Conservation (phyloP, 768 basidiomycete genomes). For the Suillus tomentosus region DNA sequence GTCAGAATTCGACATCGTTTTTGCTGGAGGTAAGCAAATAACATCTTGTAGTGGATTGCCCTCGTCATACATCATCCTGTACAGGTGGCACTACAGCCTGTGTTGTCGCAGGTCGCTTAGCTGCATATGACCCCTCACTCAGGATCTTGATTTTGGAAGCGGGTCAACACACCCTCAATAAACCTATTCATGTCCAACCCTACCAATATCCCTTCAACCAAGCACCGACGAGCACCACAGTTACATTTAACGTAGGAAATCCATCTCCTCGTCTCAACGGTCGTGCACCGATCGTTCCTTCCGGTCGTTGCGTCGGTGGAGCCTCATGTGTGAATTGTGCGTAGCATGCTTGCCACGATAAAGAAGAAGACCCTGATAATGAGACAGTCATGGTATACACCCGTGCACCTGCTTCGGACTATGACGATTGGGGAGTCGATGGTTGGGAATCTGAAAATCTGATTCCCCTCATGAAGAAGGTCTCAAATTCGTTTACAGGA, state of each 20-base stretch:
- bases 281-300: not conserved
- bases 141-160: not conserved
- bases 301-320: not conserved
- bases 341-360: not conserved
- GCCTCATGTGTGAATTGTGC: not conserved
- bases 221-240: not conserved
- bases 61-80: not conserved
- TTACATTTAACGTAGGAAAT: not conserved
- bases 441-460: constrained; percentile 30
- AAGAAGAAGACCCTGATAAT: not conserved
- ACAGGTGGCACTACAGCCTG: not conserved
- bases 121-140: not conserved
- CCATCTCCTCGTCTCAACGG: not conserved
- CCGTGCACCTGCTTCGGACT: not conserved
- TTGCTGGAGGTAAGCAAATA: not conserved
- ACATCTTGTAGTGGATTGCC: not conserved
- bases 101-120: not conserved
- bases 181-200: not conserved
- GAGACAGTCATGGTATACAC: not conserved
- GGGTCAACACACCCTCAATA: not conserved
- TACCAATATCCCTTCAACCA: not conserved
- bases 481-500: not conserved
- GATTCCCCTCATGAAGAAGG: not conserved
- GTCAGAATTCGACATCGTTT: not conserved
- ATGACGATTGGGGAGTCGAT: constrained; percentile 25